Evolutionary conservation across 768 basidiomycete species (phyloP), one percentile per base, ranked within the genome.

Genomic region (Mycena pura): DNA sequence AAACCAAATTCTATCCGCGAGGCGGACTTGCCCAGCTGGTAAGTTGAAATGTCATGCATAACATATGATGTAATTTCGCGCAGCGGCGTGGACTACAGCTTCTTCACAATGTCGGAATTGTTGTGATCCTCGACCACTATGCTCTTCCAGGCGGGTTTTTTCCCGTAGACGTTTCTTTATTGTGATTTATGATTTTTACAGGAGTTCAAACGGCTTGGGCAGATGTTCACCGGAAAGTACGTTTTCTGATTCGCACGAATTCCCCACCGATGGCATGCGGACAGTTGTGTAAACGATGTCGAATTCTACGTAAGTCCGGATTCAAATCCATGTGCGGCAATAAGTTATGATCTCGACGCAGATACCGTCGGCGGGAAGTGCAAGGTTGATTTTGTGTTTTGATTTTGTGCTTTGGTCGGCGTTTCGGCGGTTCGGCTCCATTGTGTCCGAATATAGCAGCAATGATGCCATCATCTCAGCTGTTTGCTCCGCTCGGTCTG

Each of bases 11-110:
- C 44, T 93, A 82, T 69, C 88, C 90, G 14, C 81, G 84, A 32
- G 92, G 92, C 19, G 92, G 92, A 28, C 79, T 93, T 31, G 55
- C 67, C 3, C 82, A 87, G 48, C 79, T 93, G 32, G 91, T 91
- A 61, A 49, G 82, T 69, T 15, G 28, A 22, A 55, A 7, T 40
- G 28, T 29, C 21, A 54, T 31, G 13, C 17, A 15, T 41, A 3
- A 13, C 21, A 46, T 2, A 13, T 44, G n/a, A n/a, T n/a, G n/a
- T n/a, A 38, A 57, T 19, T 40, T 50, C 29, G 31, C 54, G 17
- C 63, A 92, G 91, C 82, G 82, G 67, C 80, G 85, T 28, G 92
- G 92, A 14, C 73, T 92, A 45, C 59, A 72, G 38, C 84, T 85
- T 76, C 78, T 93, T 25, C 76, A 80, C 52, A 70, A 79, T 5